Evolutionary conservation across 768 basidiomycete genomes (phyloP), one percentile per base, ranked within the genome.

Genomic region (Lactarius akahatsu): DNA sequence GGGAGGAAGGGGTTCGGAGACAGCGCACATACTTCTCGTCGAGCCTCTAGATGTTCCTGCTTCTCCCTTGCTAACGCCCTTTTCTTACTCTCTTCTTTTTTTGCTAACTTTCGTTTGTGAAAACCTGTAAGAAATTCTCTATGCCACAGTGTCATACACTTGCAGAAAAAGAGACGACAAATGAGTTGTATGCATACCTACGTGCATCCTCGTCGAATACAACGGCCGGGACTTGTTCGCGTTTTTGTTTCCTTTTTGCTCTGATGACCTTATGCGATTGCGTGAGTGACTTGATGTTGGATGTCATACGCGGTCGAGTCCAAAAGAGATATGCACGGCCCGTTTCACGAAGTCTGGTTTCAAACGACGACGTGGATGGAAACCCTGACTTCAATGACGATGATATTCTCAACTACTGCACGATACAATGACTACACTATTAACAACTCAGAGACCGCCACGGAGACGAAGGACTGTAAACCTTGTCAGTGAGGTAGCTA

Each of bases 101-200:
- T 92, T 66, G 87, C 89, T 59, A 94, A 77, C 77, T 96, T 97
- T 71, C 95, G 86, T 77, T 96, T 96, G 76, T 91, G 90, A 75
- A 97, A 97, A 32, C 95, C 95, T 20, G 94, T 96, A 74, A 97
- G 79, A 77, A 91, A 97, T 66, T 96, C 90, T 73, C 94, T 96
- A 72, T 40, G 16, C 23, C 30, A 15, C 41, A 23, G 23, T 36
- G 40, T 60, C 28, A 62, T 41, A 32, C 36, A 30, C 18, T 32
- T 38, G 26, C 7, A 56, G 23, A n/a, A 4, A 15, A 32, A n/a
- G 58, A 59, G 20, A 34, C 23, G 32, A 40, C n/a, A 54, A 52
- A 38, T n/a, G 26, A 18, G 47, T 23, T 32, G 36, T 47, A 30
- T 58, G 26, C 30, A 43, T 18, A 76, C 79, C 45, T 60, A 91